Percentiles rank a stretch among this genome's conserved stretches.
Evolutionary conservation across 352 stramenopile species (phyloP).

Genomic region (Pythium dissimile): DNA sequence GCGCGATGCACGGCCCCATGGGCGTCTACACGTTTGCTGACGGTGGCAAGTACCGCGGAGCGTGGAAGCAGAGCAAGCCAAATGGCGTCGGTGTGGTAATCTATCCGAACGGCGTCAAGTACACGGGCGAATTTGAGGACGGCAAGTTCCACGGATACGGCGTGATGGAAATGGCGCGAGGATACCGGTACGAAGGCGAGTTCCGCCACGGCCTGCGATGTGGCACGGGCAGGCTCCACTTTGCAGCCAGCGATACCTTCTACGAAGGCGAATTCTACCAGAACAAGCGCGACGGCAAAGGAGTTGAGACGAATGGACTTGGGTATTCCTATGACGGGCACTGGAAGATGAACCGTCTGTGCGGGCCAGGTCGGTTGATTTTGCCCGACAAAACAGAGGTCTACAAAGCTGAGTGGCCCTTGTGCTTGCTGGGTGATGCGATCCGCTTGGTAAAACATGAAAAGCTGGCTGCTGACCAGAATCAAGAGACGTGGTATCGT

Average conservation of each 20-base stretch:
- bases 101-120: conserved; percentile 73
- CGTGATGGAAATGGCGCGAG: conserved; percentile 45
- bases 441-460: conserved; percentile 51
- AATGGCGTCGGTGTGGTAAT: conserved; percentile 44
- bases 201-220: conserved; percentile 43
- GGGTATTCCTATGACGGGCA: conserved; percentile 54
- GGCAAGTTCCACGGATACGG: conserved; percentile 66
- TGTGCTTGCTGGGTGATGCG: conserved; percentile 57
- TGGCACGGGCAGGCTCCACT: conserved; percentile 41
- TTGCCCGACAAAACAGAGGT: conserved; percentile 42
- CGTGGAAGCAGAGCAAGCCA: conserved; percentile 37
- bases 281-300: conserved; percentile 59
- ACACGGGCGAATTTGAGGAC: conserved; percentile 48
- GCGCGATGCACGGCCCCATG: conserved; percentile 60
- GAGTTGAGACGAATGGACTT: conserved; percentile 54
- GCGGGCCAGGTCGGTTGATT: conserved; percentile 40
- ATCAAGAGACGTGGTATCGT: conserved; percentile 47
- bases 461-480: conserved; percentile 11
- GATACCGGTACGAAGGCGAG: conserved; percentile 60
- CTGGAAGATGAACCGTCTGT: conserved; percentile 58
- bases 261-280: conserved; percentile 72
- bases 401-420: conserved; percentile 47
- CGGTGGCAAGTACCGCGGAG: conserved; percentile 63
- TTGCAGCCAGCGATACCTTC: conserved; percentile 35
- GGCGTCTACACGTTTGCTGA: conserved; percentile 72